Conservation (phyloP, 1,284 basidiomycete genomes). For the Ustilago crameri region DNA sequence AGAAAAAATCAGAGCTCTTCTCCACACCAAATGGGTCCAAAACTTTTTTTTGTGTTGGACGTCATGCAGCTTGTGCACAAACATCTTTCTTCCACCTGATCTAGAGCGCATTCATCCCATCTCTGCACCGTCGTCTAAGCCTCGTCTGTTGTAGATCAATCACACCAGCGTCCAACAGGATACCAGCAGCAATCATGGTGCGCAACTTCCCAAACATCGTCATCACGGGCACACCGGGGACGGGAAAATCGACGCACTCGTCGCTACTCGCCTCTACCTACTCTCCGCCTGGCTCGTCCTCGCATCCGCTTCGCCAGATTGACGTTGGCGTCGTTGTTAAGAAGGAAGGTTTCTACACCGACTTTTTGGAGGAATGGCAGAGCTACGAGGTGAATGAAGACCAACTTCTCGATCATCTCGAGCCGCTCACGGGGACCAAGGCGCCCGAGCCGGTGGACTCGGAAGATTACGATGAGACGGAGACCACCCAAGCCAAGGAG, state of each 20-base stretch:
- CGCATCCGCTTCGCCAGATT: conserved; percentile 73
- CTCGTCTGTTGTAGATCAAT: neutral
- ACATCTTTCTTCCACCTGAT: neutral
- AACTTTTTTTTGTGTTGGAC: conserved; percentile 8
- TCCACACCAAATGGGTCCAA: conserved; percentile 5
- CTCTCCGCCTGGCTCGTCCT: conserved; percentile 10
- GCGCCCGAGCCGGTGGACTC: conserved; percentile 60
- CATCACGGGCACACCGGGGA: conserved; percentile 88
- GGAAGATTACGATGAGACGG: conserved; percentile 24
- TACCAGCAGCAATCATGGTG: conserved; percentile 14
- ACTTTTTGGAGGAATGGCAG: conserved; percentile 93
- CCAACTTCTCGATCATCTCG: conserved; percentile 58
- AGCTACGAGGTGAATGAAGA: conserved; percentile 95
- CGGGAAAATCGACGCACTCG: conserved; percentile 89
- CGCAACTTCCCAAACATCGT: conserved; percentile 79
- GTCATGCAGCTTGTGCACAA: conserved; percentile 1
- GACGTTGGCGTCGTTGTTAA: conserved; percentile 92
- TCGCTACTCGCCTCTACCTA: conserved; percentile 52
- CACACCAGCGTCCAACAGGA: neutral
- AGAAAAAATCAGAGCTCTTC: neutral
- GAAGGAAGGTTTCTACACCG: conserved; percentile 81
- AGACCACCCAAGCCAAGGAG: conserved; percentile 22
- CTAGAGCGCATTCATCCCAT: neutral
- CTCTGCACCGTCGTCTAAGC: neutral
- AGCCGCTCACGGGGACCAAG: conserved; percentile 53